Evolutionary conservation across 768 basidiomycete species (phyloP), one percentile per base, ranked within the genome.

Genomic region (Phylloporus arenicola): DNA sequence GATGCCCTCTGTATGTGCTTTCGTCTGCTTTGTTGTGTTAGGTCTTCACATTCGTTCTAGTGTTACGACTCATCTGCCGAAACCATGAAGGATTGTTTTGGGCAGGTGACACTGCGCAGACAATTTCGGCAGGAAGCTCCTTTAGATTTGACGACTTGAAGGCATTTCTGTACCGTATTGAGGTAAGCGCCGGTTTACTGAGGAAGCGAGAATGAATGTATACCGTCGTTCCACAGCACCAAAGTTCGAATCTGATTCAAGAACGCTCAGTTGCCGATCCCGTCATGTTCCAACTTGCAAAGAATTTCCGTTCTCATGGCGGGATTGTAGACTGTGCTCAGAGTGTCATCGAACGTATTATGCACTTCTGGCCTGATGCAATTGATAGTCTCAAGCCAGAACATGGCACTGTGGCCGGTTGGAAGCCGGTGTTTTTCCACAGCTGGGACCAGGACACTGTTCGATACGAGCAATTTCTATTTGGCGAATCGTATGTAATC

Each of bases 21-120:
- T 33, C 6, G 14, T 29, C 11, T 11, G 1, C 11, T 16, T 29
- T 42, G 3, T 4, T 37, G n/a, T 43, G 27, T 45, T 24, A 1
- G 13, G n/a, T 22, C 35, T 30, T 67, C 16, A 67, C 13, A 1
- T 46, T 7, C 24, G 1, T 7, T 27, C 22, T 49, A 88, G 86
- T 88, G 4, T 63, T 88, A 35, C 70, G 84, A 27, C 70, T 71
- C 0, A 60, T 88, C n/a, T 87, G 83, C 53, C 64, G 64, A 11
- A 87, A 87, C 57, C 75, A 78, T 0, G 69, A 84, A 45, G 86
- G 86, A 0, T 64, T 87, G 17, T 84, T 88, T 54, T 88, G 84
- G 83, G 86, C 85, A 2, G 87, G 88, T 0, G 87, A 89, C 59
- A 88, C 87, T 0, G 85, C 87, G 0, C 87, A 89, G 55, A 84